These are phyloP conservation scores for Podospora pseudocomata DNA, from an alignment of 495 filamentous ascomycete species.

Conservation along the genomic window DNA sequence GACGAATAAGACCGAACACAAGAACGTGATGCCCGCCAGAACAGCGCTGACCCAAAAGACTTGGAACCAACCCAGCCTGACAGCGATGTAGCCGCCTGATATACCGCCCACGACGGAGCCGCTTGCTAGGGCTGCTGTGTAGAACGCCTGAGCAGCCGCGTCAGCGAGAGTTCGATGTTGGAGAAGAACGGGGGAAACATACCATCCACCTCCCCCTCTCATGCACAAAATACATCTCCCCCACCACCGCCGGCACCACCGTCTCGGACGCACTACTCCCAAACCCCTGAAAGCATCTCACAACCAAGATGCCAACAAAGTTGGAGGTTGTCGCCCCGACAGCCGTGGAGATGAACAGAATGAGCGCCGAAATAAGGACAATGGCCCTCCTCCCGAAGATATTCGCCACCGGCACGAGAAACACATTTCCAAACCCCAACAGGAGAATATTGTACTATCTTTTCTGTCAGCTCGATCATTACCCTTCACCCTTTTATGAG, in stretches of 20 bases:
- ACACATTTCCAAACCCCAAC: constrained; percentile 31
- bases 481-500: neutral
- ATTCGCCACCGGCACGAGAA: constrained; percentile 58
- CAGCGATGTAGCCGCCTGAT: constrained; percentile 47
- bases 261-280: constrained; percentile 54
- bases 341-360: constrained; percentile 44
- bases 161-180: too few species aligned
- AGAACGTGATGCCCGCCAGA: constrained; percentile 25
- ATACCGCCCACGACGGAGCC: constrained; percentile 49
- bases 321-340: constrained; percentile 43
- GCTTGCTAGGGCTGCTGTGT: constrained; percentile 49
- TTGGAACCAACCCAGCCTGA: constrained; percentile 40
- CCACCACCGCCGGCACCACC: constrained; percentile 53
- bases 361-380: constrained; percentile 47
- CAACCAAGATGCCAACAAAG: constrained; percentile 42
- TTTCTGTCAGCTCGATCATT: neutral
- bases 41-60: constrained; percentile 47
- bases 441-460: constrained; percentile 28
- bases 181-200: neutral
- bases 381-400: constrained; percentile 54
- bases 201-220: constrained; percentile 50
- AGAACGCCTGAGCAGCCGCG: constrained; percentile 37
- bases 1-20: constrained; percentile 45
- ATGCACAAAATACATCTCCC: constrained; percentile 51
- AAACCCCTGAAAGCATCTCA: constrained; percentile 49